A percentile compares a stretch with the other conserved stretches of the same genome.
phyloP scores from a whole-genome alignment of 2,329 filamentous ascomycete species.

The Nemania bipapillata region DNA sequence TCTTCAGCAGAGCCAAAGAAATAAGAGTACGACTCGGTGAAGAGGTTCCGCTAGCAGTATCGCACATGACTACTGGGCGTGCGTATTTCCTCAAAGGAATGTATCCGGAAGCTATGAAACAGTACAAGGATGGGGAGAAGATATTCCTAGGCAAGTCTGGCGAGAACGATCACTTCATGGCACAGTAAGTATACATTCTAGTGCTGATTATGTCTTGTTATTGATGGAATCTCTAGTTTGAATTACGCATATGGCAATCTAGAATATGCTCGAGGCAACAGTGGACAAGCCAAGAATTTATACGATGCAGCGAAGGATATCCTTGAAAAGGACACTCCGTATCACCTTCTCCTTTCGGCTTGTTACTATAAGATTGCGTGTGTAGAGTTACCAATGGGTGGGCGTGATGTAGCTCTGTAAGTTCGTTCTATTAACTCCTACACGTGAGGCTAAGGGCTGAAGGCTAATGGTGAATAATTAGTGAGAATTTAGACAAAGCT shows the following conservation, averaged over 20 bases:
- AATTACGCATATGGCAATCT: slow-evolving; percentile 9
- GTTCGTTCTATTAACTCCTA: background rate
- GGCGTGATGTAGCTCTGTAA: background rate
- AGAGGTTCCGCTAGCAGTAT: background rate
- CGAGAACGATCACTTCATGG: background rate
- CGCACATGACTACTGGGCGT: slow-evolving; percentile 5
- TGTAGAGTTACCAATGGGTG: background rate
- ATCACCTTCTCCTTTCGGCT: background rate
- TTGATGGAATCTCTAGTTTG: background rate
- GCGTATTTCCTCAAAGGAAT: background rate
- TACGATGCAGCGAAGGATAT: background rate
- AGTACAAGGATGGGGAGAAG: background rate
- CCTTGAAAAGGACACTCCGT: background rate
- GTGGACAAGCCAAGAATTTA: background rate
- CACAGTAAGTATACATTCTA: slow-evolving; percentile 1
- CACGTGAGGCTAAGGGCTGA: too few relatives aligned
- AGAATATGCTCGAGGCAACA: background rate
- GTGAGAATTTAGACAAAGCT: background rate
- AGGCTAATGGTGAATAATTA: background rate
- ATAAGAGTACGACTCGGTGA: background rate
- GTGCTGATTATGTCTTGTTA: too few relatives aligned
- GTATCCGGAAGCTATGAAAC: background rate
- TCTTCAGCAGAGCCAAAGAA: background rate
- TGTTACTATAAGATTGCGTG: slow-evolving; percentile 4
- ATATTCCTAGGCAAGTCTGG: background rate